Evolutionary conservation across 2,329 filamentous ascomycete species (phyloP).

Genomic region (Sporothrix humicola): DNA sequence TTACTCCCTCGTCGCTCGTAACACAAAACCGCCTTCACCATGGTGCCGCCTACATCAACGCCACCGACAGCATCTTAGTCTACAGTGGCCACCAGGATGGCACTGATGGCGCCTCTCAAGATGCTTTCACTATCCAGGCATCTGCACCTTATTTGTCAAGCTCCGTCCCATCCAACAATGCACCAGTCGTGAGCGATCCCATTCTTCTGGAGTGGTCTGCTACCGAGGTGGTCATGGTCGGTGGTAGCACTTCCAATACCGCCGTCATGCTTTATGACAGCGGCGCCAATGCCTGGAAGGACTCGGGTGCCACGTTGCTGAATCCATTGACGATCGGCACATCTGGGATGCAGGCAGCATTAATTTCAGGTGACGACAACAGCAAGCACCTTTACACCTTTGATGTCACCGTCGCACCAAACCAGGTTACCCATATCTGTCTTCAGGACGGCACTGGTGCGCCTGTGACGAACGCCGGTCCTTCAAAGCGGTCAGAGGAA

Average conservation of each 20-base stretch:
- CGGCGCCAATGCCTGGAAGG: conserved; percentile 65
- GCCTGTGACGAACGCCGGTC: conserved; percentile 50
- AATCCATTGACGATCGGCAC: conserved; percentile 64
- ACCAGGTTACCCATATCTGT: conserved; percentile 72
- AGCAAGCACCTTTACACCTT: conserved; percentile 82
- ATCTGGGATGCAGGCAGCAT: conserved; percentile 61
- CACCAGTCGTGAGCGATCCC: conserved; percentile 69
- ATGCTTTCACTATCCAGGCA: conserved; percentile 76
- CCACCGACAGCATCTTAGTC: conserved; percentile 73
- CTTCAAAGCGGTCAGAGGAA: conserved; percentile 32
- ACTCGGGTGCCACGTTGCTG: conserved; percentile 68
- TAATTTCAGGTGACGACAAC: conserved; percentile 75
- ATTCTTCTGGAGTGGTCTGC: conserved; percentile 77
- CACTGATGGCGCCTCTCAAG: conserved; percentile 62
- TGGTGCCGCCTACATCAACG: conserved; percentile 74
- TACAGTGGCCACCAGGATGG: conserved; percentile 77
- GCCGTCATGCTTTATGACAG: conserved; percentile 75
- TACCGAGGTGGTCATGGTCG: conserved; percentile 73
- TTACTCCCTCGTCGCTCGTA: conserved; percentile 54
- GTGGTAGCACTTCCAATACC: conserved; percentile 69
- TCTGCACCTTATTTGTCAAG: conserved; percentile 67
- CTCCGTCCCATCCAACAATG: conserved; percentile 58
- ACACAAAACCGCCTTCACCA: conserved; percentile 76
- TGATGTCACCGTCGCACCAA: conserved; percentile 75
- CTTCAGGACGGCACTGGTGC: conserved; percentile 66